A percentile compares a stretch with the other conserved stretches of the same genome.
Conservation (phyloP, 768 basidiomycete species). For the Hortiboletus flavorubellus region DNA sequence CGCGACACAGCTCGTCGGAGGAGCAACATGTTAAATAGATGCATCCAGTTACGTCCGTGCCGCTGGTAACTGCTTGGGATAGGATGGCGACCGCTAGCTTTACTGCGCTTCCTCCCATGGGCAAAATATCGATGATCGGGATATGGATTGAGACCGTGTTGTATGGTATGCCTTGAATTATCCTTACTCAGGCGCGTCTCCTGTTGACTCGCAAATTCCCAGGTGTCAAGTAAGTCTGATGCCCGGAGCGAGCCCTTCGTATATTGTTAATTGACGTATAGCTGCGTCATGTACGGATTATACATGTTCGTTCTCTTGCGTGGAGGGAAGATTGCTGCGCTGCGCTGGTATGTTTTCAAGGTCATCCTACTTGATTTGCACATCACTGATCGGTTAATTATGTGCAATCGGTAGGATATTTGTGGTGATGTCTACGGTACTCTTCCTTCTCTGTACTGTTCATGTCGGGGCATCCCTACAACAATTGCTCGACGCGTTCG, state of each 20-base stretch:
- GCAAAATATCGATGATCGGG: not conserved
- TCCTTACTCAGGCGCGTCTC: not conserved
- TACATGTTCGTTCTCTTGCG: not conserved
- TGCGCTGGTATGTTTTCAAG: not conserved
- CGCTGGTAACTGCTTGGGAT: not conserved
- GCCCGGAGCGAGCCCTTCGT: too few species aligned
- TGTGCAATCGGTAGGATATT: not conserved
- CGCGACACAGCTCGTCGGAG: too few species aligned
- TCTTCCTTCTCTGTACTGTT: not conserved
- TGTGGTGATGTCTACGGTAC: not conserved
- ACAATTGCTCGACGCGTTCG: slow-evolving; percentile 3
- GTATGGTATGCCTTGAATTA: not conserved
- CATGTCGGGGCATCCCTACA: not conserved
- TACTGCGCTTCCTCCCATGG: not conserved
- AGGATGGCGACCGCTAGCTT: not conserved
- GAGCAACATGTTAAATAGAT: not conserved
- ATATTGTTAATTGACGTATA: not conserved
- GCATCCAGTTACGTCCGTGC: not conserved
- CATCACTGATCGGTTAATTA: too few species aligned
- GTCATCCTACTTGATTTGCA: too few species aligned
- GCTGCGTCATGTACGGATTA: not conserved
- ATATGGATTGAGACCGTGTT: not conserved
- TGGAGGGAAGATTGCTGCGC: not conserved
- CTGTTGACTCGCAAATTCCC: not conserved
- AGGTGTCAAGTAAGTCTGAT: not conserved